Evolutionary conservation across 169 alveolate genomes (phyloP).

Genomic region (Theileria orientalis): DNA sequence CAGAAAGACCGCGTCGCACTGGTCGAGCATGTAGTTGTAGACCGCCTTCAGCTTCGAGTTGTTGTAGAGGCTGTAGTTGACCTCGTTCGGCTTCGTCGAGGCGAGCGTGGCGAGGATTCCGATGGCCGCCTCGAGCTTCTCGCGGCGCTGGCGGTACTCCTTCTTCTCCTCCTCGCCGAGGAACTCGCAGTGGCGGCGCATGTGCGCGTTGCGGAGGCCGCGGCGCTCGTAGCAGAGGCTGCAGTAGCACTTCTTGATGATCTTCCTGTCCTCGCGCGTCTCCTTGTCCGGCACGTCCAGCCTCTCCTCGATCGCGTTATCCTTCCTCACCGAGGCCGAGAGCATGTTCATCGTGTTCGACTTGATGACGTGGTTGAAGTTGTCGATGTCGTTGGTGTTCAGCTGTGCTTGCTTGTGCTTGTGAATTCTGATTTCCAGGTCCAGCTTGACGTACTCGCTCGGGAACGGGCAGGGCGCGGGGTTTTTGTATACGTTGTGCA

Average conservation of each 20-base stretch:
- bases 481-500: conserved; percentile 69
- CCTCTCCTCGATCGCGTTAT: neutral
- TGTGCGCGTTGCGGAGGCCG: conserved; percentile 68
- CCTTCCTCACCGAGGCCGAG: neutral
- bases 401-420: neutral
- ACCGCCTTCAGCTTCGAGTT: conserved; percentile 65
- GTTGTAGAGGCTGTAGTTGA: conserved; percentile 50
- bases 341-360: neutral
- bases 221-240: conserved; percentile 64
- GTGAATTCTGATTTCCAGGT: conserved; percentile 27
- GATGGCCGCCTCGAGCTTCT: conserved; percentile 25
- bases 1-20: conserved; percentile 19
- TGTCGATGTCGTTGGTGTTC: neutral
- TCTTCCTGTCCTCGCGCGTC: neutral
- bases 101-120: conserved; percentile 8
- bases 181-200: conserved; percentile 74
- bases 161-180: conserved; percentile 69
- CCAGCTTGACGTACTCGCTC: conserved; percentile 65
- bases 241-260: conserved; percentile 67
- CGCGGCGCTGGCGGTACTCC: conserved; percentile 71
- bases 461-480: conserved; percentile 76
- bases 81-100: conserved; percentile 19
- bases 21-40: conserved; percentile 63
- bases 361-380: neutral
- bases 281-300: neutral